Base-by-base conservation (phyloP, 345 rosid species). In the Citrus australasica region DNA sequence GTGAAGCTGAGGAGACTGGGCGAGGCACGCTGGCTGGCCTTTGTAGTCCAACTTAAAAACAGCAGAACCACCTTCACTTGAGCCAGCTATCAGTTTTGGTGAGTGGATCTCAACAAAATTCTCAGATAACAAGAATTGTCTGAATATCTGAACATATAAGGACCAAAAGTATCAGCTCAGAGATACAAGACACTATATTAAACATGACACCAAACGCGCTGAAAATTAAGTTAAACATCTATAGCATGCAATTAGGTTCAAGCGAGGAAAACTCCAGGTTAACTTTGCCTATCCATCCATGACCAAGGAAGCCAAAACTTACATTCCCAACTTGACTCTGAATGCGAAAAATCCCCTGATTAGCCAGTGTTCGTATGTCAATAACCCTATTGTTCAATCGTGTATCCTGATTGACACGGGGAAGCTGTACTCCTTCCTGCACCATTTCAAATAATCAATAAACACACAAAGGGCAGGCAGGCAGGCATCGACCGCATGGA, bases 11-110 rank as follows among this genome's bases (percentile, higher is more conserved):
- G 99, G 98, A 42, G 98, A 94, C 82, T 94, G 99, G 16, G 98
- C 97, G 68, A 96, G 79, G 86, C 98, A 96, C 10, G 98, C 99
- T 42, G 90, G 82, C 67, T 84, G 93, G 65, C 99, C 98, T 81
- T 91, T 94, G 90, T 96, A 96, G 60, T 95, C 97, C 82, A 96
- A 78, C 82, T 69, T 84, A 87, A 96, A 96, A 21, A 96, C 97
- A 84, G 99, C 92, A 83, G 99, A 83, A 68, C 98, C 99, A 37
- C 97, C 99, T 86, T 95, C 99, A 83, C 99, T 95, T 32, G 94
- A 88, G 69, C 99, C 98, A 65, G 89, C 97, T 64, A 88, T 90
- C 77, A 96, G 22, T 84, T 96, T 96, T 2, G 98, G 98, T 7
- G 98, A 92, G 85, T 94, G 97, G 79, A 96, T 88, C 86, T 86